Evolutionary conservation across 2,329 filamentous ascomycete species (phyloP), one percentile per base, ranked within the genome.

Genomic region (Exophiala xenobiotica): DNA sequence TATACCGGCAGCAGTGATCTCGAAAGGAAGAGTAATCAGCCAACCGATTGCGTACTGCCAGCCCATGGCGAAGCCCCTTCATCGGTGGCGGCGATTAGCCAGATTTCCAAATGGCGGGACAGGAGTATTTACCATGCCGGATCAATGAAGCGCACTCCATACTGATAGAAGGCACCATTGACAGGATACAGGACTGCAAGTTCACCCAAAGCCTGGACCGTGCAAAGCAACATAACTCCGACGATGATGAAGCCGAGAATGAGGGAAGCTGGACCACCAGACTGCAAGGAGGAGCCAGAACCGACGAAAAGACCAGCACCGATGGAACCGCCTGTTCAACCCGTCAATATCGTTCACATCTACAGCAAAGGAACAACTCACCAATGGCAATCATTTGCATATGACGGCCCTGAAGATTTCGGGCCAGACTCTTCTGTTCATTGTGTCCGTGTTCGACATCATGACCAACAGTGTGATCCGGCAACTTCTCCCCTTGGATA

Each of bases 21-120:
- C 90, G 38, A 95, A 76, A 0, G 90, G 90, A 22, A 96, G 70
- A 0, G 91, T 83, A 37, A 89, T 79, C 1, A 95, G 78, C 91
- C 91, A 96, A 39, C 37, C 87, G 60, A 96, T 69, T 4, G 88
- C 88, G 68, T 96, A 95, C 78, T 95, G 95, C 90, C 89, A 95
- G 9, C 90, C 90, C 88, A 96, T 93, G 44, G 90, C 88, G 65
- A 95, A 95, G 0, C 90, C 55, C 54, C 49, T 39, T n/a, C n/a
- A n/a, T n/a, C n/a, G n/a, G n/a, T n/a, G n/a, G n/a, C n/a, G n/a
- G n/a, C n/a, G n/a, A n/a, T n/a, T n/a, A n/a, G n/a, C n/a, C n/a
- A n/a, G n/a, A n/a, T n/a, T n/a, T n/a, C n/a, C n/a, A n/a, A n/a
- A n/a, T n/a, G n/a, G n/a, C n/a, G n/a, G n/a, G n/a, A n/a, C n/a